Evolutionary conservation across 495 filamentous ascomycete species (phyloP).

Genomic region (Penicillium malachiteum): DNA sequence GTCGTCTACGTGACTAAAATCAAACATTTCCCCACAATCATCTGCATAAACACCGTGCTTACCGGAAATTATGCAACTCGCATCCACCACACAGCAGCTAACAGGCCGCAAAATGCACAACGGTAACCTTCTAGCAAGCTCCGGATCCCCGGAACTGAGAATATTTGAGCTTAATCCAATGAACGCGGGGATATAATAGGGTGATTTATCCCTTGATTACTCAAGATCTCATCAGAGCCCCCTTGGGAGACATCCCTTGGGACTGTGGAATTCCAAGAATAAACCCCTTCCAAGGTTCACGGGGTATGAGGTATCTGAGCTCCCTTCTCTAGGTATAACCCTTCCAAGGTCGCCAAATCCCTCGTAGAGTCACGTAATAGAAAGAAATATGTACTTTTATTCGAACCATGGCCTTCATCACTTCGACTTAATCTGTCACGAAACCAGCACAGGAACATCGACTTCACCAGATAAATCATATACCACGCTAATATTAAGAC

Average conservation of each 20-base stretch:
- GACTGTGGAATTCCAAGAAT: constrained; percentile 8
- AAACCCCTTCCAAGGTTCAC: constrained; percentile 5
- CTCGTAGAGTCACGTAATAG: not conserved
- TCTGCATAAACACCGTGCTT: no score
- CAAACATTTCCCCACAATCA: no score
- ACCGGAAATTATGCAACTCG: no score
- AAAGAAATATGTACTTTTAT: not conserved
- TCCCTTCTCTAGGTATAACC: not conserved
- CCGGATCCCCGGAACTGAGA: not conserved
- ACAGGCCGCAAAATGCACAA: not conserved
- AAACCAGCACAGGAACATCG: not conserved
- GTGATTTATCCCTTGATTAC: not conserved
- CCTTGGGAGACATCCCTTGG: constrained; percentile 3
- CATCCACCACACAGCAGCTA: not conserved
- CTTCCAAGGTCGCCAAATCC: not conserved
- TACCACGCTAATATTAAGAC: not conserved
- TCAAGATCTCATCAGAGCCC: not conserved
- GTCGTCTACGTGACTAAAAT: no score
- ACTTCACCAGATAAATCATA: not conserved
- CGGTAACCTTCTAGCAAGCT: not conserved
- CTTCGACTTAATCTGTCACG: not conserved
- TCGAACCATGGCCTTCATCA: not conserved
- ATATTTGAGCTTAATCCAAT: not conserved
- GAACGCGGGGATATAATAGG: not conserved
- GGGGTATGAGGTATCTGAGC: not conserved